Percentiles rank a stretch among this genome's conserved stretches.
phyloP scores from a whole-genome alignment of 768 basidiomycete species.

The Mycena galericulata region DNA sequence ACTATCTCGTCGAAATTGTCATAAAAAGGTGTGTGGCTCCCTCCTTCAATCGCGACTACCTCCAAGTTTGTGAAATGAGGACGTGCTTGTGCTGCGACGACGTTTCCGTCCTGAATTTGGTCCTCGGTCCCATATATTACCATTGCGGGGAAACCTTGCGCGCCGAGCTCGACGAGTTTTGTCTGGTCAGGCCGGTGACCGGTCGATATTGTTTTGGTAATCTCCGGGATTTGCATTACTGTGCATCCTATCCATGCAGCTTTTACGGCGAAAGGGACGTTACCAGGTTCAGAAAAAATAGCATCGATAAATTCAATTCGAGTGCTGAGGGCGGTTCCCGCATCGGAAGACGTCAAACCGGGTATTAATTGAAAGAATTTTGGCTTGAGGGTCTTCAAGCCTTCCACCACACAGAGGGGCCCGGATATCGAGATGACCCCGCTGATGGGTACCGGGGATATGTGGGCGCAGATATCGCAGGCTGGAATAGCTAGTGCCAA shows the following conservation, averaged over 20 bases:
- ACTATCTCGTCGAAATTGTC: slow-evolving; percentile 30
- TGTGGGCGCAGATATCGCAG: slow-evolving; percentile 30
- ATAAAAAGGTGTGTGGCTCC: slow-evolving; percentile 31
- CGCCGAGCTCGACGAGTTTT: slow-evolving; percentile 14
- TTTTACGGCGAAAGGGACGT: slow-evolving; percentile 19
- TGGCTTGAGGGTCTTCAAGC: slow-evolving; percentile 20
- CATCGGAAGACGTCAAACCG: slow-evolving; percentile 17
- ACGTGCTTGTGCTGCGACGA: slow-evolving; percentile 21
- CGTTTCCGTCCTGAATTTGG: slow-evolving; percentile 16
- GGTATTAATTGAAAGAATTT: background rate
- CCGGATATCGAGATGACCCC: slow-evolving; percentile 29
- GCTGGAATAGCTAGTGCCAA: slow-evolving; percentile 7
- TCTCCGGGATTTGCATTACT: background rate
- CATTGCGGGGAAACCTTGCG: slow-evolving; percentile 30
- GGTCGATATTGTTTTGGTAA: background rate
- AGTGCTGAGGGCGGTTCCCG: slow-evolving; percentile 10
- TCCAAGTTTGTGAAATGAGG: slow-evolving; percentile 27
- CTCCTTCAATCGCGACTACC: slow-evolving; percentile 25
- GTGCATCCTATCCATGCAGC: slow-evolving; percentile 28
- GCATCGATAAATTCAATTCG: slow-evolving; percentile 25
- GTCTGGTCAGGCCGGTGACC: slow-evolving; percentile 27
- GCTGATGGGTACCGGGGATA: slow-evolving; percentile 27
- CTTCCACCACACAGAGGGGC: slow-evolving; percentile 13
- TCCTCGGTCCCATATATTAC: slow-evolving; percentile 31
- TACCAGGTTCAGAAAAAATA: slow-evolving; percentile 11